Conservation (phyloP, 495 filamentous ascomycete species). For the Tuber magnatum region DNA sequence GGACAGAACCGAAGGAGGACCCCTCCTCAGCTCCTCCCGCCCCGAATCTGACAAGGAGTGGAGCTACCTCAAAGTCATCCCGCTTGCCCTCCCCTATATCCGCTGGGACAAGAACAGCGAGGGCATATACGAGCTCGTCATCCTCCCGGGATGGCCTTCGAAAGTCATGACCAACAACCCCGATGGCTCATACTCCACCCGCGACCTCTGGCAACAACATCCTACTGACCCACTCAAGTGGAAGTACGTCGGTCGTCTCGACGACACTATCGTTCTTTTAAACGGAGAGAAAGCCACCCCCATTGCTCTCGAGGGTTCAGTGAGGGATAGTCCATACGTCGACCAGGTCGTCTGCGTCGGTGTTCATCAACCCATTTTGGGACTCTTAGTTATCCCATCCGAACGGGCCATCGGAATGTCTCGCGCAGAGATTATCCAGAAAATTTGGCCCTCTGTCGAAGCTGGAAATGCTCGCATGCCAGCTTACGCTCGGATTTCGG, state of each 20-base stretch:
- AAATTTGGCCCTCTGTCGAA: slow-evolving; percentile 22
- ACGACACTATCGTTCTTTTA: slow-evolving; percentile 52
- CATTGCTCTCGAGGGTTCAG: slow-evolving; percentile 43
- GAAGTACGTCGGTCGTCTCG: slow-evolving; percentile 46
- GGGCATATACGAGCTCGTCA: slow-evolving; percentile 50
- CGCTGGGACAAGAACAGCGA: slow-evolving; percentile 49
- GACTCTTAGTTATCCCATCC: slow-evolving; percentile 29
- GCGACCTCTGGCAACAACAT: slow-evolving; percentile 54
- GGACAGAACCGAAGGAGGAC: slow-evolving; percentile 51
- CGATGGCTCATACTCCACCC: slow-evolving; percentile 53
- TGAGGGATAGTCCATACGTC: slow-evolving; percentile 43
- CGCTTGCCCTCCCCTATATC: slow-evolving; percentile 46
- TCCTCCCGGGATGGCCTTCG: slow-evolving; percentile 55
- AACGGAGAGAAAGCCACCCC: slow-evolving; percentile 49
- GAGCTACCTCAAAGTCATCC: slow-evolving; percentile 50
- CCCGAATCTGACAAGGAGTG: slow-evolving; percentile 48
- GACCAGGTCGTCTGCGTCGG: slow-evolving; percentile 25
- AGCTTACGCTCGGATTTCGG: slow-evolving; percentile 33
- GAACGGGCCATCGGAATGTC: slow-evolving; percentile 48
- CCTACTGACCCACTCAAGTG: slow-evolving; percentile 44
- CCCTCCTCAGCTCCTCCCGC: slow-evolving; percentile 48
- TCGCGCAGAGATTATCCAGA: slow-evolving; percentile 41
- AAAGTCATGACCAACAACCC: slow-evolving; percentile 54
- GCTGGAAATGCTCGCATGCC: slow-evolving; percentile 29
- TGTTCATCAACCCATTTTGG: slow-evolving; percentile 24